phyloP scores from a whole-genome alignment of 1,139 yeast genomes.

The Kluyveromyces sp. region DNA sequence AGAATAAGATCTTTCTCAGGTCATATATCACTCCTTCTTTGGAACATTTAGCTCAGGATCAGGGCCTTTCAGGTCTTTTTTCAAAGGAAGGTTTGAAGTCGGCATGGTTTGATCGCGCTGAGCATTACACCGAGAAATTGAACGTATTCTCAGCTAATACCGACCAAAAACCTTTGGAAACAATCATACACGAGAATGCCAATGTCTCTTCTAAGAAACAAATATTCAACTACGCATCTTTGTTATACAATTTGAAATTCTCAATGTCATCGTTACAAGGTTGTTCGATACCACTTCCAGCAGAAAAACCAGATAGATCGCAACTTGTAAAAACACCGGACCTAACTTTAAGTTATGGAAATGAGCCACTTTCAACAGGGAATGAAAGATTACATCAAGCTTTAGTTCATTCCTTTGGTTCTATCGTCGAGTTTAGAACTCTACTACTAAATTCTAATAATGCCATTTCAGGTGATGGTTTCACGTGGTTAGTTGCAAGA shows the following conservation, averaged over 20 bases:
- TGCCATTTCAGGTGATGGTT: conserved; percentile 68
- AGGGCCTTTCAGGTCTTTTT: conserved; percentile 48
- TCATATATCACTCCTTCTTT: conserved; percentile 19
- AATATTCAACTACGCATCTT: conserved; percentile 51
- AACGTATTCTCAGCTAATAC: conserved; percentile 29
- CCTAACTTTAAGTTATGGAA: conserved; percentile 25
- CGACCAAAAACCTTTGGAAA: conserved; percentile 20
- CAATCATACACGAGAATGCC: conserved; percentile 24
- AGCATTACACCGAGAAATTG: conserved; percentile 40
- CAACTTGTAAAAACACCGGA: conserved; percentile 42
- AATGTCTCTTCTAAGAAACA: conserved; percentile 26
- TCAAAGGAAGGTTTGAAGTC: conserved; percentile 45
- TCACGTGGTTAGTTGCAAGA: conserved; percentile 66
- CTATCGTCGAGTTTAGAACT: conserved; percentile 58
- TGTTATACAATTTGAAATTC: conserved; percentile 52
- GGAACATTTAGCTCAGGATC: conserved; percentile 23
- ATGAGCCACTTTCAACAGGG: conserved; percentile 33
- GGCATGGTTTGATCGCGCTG: conserved; percentile 54
- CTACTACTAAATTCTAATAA: conserved; percentile 53
- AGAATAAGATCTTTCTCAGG: conserved; percentile 8
- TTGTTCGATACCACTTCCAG: conserved; percentile 11
- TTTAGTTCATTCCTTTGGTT: conserved; percentile 56
- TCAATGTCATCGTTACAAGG: conserved; percentile 47
- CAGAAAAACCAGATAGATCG: conserved; percentile 13
- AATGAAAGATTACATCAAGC: conserved; percentile 33